Evolutionary conservation across 2,329 filamentous ascomycete genomes (phyloP).

Genomic region (Sporothrix schenckii): DNA sequence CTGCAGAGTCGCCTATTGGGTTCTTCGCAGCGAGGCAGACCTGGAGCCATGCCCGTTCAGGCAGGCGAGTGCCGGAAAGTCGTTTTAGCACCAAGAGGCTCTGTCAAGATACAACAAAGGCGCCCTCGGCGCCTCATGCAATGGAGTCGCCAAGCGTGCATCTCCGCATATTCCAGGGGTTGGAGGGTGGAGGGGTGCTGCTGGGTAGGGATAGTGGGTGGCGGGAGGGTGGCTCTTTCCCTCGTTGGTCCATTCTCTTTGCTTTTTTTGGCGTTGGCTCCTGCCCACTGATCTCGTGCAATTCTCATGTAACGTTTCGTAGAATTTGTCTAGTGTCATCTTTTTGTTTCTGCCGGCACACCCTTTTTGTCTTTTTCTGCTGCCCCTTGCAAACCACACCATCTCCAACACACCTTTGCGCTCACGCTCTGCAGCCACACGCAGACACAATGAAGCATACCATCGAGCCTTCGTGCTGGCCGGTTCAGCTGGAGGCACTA

Average conservation of each 20-base stretch:
- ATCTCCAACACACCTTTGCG: background rate
- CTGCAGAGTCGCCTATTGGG: background rate
- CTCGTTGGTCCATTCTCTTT: background rate
- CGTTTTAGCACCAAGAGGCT: slow-evolving; percentile 19
- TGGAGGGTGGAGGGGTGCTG: background rate
- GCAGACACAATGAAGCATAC: background rate
- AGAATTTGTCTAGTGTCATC: slow-evolving; percentile 19
- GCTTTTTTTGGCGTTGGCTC: slow-evolving; percentile 4
- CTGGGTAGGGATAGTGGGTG: slow-evolving; percentile 18
- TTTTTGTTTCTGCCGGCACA: background rate
- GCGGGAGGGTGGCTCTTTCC: slow-evolving; percentile 19
- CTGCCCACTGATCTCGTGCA: slow-evolving; percentile 21
- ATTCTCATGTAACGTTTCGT: slow-evolving; percentile 36
- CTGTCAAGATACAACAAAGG: background rate
- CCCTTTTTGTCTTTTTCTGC: background rate
- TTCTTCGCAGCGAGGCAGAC: background rate
- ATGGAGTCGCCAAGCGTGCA: slow-evolving; percentile 19
- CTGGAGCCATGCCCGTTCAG: slow-evolving; percentile 23
- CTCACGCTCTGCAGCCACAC: background rate
- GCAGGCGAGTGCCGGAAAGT: slow-evolving; percentile 27
- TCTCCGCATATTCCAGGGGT: slow-evolving; percentile 18
- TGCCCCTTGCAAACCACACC: background rate
- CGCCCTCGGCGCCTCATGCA: background rate
- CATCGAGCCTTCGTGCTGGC: background rate
- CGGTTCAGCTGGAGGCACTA: background rate